Percentiles rank a stretch among this genome's conserved stretches.
Conservation (phyloP, 495 filamentous ascomycete species). For the Filosporella fistucella region DNA sequence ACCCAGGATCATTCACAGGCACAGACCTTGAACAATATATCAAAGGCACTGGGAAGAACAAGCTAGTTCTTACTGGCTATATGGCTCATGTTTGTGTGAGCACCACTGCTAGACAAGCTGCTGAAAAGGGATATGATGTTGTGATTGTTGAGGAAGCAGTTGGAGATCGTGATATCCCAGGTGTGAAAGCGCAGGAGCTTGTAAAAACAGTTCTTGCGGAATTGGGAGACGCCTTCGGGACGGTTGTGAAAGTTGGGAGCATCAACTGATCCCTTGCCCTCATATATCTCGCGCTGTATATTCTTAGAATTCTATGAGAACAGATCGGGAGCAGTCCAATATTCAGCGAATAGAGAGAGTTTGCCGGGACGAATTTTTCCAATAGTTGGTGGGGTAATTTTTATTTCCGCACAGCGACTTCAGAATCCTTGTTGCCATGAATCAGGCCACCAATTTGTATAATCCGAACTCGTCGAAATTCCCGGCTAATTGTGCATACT, state of each 20-base stretch:
- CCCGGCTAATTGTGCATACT: no score
- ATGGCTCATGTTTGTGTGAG: constrained; percentile 60
- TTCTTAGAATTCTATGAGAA: no score
- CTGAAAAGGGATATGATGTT: constrained; percentile 54
- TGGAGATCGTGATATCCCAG: constrained; percentile 42
- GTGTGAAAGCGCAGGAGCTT: constrained; percentile 32
- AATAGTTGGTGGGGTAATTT: no score
- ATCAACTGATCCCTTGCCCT: no score
- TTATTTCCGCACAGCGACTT: no score
- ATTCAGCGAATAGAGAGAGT: no score
- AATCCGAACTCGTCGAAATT: no score
- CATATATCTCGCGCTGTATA: no score
- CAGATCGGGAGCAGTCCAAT: no score
- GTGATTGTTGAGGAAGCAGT: constrained; percentile 50
- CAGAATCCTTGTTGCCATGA: no score
- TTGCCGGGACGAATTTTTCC: no score
- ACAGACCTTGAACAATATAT: constrained; percentile 26
- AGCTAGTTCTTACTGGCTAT: constrained; percentile 24
- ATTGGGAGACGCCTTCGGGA: constrained; percentile 43
- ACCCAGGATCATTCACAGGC: constrained; percentile 26
- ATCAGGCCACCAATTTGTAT: no score
- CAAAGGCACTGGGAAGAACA: constrained; percentile 22
- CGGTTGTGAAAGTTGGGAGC: constrained; percentile 33
- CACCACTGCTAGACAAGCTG: constrained; percentile 50
- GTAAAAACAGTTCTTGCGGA: constrained; percentile 37